Evolutionary conservation across 306 rosid species (phyloP).

Genomic region (Glycine latifolia): DNA sequence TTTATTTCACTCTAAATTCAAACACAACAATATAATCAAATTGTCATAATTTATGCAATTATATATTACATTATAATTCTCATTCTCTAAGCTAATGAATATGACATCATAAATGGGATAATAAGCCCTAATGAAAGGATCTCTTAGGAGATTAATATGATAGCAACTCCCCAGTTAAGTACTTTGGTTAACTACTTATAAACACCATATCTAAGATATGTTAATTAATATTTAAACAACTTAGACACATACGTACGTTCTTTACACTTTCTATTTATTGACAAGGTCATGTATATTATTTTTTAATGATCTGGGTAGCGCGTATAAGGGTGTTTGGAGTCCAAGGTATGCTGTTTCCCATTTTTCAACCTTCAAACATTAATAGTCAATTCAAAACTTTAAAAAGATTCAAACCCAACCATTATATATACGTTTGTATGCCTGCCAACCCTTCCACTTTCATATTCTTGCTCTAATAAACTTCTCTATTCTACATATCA

Average conservation of each 20-base stretch:
- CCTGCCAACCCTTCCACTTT: not conserved
- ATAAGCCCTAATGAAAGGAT: too few species aligned
- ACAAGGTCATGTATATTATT: not conserved
- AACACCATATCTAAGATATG: not conserved
- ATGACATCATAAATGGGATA: too few species aligned
- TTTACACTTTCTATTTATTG: not conserved
- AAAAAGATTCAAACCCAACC: not conserved
- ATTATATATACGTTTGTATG: not conserved
- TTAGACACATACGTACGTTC: not conserved
- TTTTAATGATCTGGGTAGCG: slow-evolving; percentile 6
- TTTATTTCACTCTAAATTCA: too few species aligned
- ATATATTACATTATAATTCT: too few species aligned
- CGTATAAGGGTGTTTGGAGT: slow-evolving; percentile 23
- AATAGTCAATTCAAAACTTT: not conserved
- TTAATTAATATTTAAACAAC: not conserved
- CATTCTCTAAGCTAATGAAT: too few species aligned
- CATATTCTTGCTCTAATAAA: not conserved
- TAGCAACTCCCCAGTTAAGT: too few species aligned
- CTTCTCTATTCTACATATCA: not conserved
- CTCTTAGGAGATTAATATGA: too few species aligned
- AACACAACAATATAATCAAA: too few species aligned
- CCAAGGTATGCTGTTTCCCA: slow-evolving; percentile 8
- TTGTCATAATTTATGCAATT: too few species aligned
- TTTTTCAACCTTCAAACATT: slow-evolving; percentile 31
- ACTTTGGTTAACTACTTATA: too few species aligned